Conservation (phyloP, 257 asterid species). For the Avicennia marina region DNA sequence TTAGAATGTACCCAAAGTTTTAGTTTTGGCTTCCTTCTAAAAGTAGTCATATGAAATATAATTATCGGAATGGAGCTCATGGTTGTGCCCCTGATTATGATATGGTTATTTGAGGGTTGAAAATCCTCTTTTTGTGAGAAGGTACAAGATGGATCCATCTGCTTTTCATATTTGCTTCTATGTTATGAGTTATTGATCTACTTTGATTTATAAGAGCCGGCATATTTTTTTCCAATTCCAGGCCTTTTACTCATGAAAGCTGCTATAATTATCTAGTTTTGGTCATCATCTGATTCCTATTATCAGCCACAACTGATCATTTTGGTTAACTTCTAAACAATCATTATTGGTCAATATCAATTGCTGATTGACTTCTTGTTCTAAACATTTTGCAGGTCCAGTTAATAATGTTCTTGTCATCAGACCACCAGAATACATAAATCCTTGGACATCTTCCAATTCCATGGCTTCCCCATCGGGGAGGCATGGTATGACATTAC, state of each 20-base stretch:
- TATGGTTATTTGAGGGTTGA: neutral
- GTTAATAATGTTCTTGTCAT: conserved; percentile 62
- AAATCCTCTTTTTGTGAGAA: neutral
- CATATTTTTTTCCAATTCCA: neutral
- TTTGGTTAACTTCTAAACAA: neutral
- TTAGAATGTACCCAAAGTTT: neutral
- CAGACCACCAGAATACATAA: conserved; percentile 44
- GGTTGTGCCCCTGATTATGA: neutral
- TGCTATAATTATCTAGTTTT: neutral
- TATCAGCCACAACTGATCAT: neutral
- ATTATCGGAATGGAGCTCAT: neutral
- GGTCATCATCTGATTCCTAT: neutral
- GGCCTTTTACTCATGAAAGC: neutral
- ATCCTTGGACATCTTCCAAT: conserved; percentile 32
- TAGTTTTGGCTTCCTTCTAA: neutral
- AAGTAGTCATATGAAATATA: neutral
- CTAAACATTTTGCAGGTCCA: conserved; percentile 49
- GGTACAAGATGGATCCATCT: neutral
- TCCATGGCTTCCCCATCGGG: conserved; percentile 32
- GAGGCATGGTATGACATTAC: conserved; percentile 39
- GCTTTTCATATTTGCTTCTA: neutral
- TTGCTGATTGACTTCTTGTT: conserved; percentile 11
- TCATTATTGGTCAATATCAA: neutral
- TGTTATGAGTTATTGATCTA: neutral
- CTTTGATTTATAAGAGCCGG: neutral